Conservation (phyloP, 1,139 yeast genomes). For the Scheffersomyces illinoinensis region DNA sequence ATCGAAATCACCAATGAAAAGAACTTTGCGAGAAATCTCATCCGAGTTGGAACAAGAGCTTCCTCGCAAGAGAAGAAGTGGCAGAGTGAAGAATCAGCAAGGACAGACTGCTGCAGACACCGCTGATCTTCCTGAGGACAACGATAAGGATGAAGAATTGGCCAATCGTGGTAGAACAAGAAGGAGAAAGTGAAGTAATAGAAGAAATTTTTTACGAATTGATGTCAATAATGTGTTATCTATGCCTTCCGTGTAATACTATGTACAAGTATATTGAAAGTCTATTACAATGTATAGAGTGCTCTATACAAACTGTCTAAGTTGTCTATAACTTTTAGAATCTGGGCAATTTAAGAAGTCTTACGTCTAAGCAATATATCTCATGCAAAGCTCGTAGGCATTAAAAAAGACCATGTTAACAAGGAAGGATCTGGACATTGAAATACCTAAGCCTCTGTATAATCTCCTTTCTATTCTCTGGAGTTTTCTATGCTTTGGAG, state of each 20-base stretch:
- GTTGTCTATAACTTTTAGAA: background rate
- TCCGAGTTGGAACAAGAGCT: conserved; percentile 20
- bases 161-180: conserved; percentile 14
- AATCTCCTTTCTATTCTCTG: conserved; percentile 45
- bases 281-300: background rate
- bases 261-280: conserved; percentile 2
- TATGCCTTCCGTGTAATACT: background rate
- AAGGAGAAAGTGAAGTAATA: conserved; percentile 4
- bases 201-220: background rate
- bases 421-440: conserved; percentile 66
- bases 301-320: background rate
- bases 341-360: background rate
- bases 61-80: conserved; percentile 12
- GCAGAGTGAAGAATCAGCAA: conserved; percentile 8
- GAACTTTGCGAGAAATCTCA: conserved; percentile 29
- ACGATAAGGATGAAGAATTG: conserved; percentile 5
- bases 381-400: conserved; percentile 66
- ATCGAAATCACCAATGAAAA: conserved; percentile 44
- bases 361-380: conserved; percentile 34
- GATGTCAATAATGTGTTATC: background rate
- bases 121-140: background rate
- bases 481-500: conserved; percentile 30
- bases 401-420: conserved; percentile 79
- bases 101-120: conserved; percentile 6
- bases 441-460: conserved; percentile 79